Conservation (phyloP, 2,329 filamentous ascomycete species). For the Scytalidium lignicola region DNA sequence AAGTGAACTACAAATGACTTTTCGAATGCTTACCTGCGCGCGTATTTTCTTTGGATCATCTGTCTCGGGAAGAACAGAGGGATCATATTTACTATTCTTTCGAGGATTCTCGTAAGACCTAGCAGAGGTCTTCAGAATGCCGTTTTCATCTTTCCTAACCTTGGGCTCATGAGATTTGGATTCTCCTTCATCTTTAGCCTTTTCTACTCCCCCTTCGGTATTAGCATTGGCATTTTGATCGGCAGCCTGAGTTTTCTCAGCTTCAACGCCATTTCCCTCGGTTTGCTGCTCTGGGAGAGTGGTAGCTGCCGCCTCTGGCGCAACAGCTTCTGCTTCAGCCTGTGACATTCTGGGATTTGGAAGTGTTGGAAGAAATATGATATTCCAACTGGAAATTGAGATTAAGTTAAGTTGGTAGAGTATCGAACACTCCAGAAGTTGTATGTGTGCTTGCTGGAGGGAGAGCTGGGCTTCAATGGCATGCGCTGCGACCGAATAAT, state of each 20-base stretch:
- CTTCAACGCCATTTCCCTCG: constrained; percentile 8
- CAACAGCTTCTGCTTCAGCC: constrained; percentile 7
- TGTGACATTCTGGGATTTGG: not conserved
- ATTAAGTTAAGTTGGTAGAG: not conserved
- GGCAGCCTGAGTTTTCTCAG: constrained; percentile 9
- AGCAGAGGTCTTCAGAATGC: constrained; percentile 19
- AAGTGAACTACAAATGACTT: no score
- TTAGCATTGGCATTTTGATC: not conserved
- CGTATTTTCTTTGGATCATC: constrained; percentile 62
- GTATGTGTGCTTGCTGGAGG: not conserved
- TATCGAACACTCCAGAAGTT: not conserved
- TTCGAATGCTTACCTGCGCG: constrained; percentile 48
- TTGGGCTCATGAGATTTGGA: constrained; percentile 2
- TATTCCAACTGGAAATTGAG: not conserved
- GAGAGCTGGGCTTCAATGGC: not conserved
- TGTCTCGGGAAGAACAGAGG: constrained; percentile 49
- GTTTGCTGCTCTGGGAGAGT: constrained; percentile 1
- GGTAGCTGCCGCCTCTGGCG: constrained; percentile 8
- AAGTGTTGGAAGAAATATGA: not conserved
- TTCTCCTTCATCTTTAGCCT: constrained; percentile 5
- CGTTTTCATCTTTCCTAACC: constrained; percentile 12
- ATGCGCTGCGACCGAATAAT: not conserved
- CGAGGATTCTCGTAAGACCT: constrained; percentile 22
- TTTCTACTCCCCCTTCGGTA: not conserved
- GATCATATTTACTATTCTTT: constrained; percentile 51